Evolutionary conservation across 352 stramenopile species (phyloP).

Genomic region (Globisporangium megalacanthum): DNA sequence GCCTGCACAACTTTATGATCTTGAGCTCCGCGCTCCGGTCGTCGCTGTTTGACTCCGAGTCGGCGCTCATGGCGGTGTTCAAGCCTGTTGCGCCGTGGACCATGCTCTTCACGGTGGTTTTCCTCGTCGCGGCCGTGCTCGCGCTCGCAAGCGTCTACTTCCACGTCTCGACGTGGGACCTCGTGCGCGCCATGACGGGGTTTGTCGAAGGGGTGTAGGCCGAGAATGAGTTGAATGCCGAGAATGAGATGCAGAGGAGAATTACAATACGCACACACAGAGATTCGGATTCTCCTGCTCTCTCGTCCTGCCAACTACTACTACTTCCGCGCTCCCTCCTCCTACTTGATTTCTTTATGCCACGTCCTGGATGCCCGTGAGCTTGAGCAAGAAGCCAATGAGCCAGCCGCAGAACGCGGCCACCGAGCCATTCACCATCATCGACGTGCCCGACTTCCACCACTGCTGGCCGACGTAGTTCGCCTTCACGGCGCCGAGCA

Average conservation of each 20-base stretch:
- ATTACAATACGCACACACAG: neutral
- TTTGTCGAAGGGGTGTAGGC: conserved; percentile 48
- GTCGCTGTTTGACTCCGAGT: conserved; percentile 56
- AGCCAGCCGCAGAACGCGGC: conserved; percentile 71
- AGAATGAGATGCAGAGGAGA: no score
- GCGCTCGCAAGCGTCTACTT: conserved; percentile 45
- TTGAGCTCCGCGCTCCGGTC: conserved; percentile 53
- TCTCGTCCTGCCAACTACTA: no score
- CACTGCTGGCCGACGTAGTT: conserved; percentile 79
- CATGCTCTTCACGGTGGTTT: conserved; percentile 54
- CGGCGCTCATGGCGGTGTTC: conserved; percentile 45
- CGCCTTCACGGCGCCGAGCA: conserved; percentile 91
- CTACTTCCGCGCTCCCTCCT: no score
- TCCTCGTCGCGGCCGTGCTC: conserved; percentile 39
- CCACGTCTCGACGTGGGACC: conserved; percentile 40
- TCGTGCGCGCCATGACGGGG: conserved; percentile 56
- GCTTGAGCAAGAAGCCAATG: conserved; percentile 77
- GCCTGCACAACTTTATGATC: conserved; percentile 90
- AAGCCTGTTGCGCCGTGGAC: conserved; percentile 59
- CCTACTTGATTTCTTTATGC: conserved; percentile 22
- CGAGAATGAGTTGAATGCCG: no score
- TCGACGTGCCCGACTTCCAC: conserved; percentile 56
- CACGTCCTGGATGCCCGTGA: conserved; percentile 76
- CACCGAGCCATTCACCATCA: conserved; percentile 74
- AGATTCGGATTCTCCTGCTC: neutral